Evolutionary conservation across 306 rosid species (phyloP), one percentile per base, ranked within the genome.

Genomic region (Cucurbita maxima): DNA sequence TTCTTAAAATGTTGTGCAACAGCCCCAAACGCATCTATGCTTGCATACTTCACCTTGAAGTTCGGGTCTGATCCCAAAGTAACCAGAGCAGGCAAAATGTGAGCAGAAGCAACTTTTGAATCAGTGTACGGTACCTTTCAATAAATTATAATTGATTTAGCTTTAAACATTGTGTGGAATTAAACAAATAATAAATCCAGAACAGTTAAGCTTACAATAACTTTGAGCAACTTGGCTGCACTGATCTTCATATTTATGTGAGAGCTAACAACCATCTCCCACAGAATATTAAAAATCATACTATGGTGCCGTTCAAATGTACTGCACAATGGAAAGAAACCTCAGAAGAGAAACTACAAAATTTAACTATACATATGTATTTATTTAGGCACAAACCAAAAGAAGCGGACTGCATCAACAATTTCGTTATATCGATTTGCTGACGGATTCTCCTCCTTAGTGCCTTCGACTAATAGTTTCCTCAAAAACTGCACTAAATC

Each of bases 211-310:
- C 97, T 85, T 79, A 94, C 99, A 82, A 86, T 86, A 80, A 82
- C 91, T 94, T 85, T 89, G 79, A 94, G 84, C 77, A 94, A 81
- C 79, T 85, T 84, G 74, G 97, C 95, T 0, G 98, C 98, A 63
- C 83, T 84, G 82, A 86, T 81, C 86, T 93, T 93, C 96, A 93
- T 82, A 80, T 83, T 82, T 69, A 81, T 60, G 43, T 87, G 85
- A 48, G 96, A 82, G 87, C 92, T 87, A 73, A 94, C 97, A 76
- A 94, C 96, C 99, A 94, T 91, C 86, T 94, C 99, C 99, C 97
- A 94, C 48, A 91, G 88, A 75, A 94, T 87, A 77, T 89, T 88
- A 80, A 94, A 86, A 59, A 94, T 81, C 89, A 88, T 79, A 9
- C 78, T 80, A 62, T 94, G 97, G 74, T 91, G 89, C 70, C 84